Evolutionary conservation across 768 basidiomycete genomes (phyloP).

Genomic region (Suillus spraguei): DNA sequence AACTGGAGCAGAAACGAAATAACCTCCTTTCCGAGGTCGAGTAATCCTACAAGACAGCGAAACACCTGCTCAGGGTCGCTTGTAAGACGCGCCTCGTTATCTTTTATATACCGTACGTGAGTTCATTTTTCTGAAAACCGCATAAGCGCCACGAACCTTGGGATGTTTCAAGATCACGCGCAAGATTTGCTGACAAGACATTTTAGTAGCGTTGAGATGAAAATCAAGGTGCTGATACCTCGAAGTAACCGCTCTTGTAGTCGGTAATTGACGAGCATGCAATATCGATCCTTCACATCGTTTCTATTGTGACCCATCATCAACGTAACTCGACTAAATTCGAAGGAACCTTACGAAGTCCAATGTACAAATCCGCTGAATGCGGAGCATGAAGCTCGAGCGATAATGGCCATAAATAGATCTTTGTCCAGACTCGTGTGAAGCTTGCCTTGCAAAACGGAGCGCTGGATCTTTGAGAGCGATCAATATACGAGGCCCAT

Average conservation of each 20-base stretch:
- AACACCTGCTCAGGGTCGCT: slow-evolving; percentile 10
- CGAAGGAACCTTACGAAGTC: slow-evolving; percentile 20
- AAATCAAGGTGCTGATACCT: slow-evolving; percentile 11
- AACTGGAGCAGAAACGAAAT: slow-evolving; percentile 28
- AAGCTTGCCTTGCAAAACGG: slow-evolving; percentile 11
- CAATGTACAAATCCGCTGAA: slow-evolving; percentile 20
- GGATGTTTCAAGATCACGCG: slow-evolving; percentile 24
- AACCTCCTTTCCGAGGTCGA: slow-evolving; percentile 13
- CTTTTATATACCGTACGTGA: slow-evolving; percentile 10
- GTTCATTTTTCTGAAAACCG: background rate
- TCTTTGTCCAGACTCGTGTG: background rate
- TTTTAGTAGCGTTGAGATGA: background rate
- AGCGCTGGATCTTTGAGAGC: slow-evolving; percentile 24
- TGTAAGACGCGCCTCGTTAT: slow-evolving; percentile 5
- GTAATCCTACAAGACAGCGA: slow-evolving; percentile 15
- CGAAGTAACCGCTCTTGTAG: slow-evolving; percentile 24
- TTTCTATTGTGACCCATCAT: slow-evolving; percentile 9
- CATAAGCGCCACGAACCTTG: slow-evolving; percentile 16
- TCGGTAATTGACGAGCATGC: slow-evolving; percentile 24
- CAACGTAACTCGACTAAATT: background rate
- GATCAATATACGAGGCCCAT: background rate
- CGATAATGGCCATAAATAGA: slow-evolving; percentile 18
- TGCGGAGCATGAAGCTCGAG: slow-evolving; percentile 19
- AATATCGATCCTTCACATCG: slow-evolving; percentile 11
- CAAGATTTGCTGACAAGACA: slow-evolving; percentile 18